Conservation (phyloP, 2,329 filamentous ascomycete species). For the Exophiala alcalophila region DNA sequence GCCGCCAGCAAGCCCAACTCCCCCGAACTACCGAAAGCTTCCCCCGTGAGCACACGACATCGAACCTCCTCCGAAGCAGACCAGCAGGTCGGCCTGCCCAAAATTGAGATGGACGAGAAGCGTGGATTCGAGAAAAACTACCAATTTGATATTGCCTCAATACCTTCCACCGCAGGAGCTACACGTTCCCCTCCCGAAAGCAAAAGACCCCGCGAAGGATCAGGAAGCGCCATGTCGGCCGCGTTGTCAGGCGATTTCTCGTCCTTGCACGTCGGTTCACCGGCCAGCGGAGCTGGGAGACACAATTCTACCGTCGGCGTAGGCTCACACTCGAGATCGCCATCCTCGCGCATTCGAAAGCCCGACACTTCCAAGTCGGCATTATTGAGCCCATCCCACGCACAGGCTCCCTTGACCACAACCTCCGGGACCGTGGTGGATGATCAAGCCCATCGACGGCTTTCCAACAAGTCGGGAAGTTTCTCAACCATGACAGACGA, state of each 20-base stretch:
- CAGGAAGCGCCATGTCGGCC: slow-evolving; percentile 45
- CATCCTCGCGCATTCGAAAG: slow-evolving; percentile 30
- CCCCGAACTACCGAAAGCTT: slow-evolving; percentile 37
- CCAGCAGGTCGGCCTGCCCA: slow-evolving; percentile 27
- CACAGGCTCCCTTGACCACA: slow-evolving; percentile 9
- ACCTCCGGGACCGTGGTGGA: slow-evolving; percentile 18
- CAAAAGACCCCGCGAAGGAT: slow-evolving; percentile 42
- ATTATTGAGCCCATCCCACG: slow-evolving; percentile 14
- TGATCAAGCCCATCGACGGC: slow-evolving; percentile 19
- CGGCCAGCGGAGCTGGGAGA: slow-evolving; percentile 5
- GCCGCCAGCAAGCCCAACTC: slow-evolving; percentile 33
- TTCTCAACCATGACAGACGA: slow-evolving; percentile 33
- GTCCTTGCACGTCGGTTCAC: slow-evolving; percentile 32
- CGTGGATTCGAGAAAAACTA: slow-evolving; percentile 36
- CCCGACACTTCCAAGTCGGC: slow-evolving; percentile 10
- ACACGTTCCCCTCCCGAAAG: slow-evolving; percentile 37
- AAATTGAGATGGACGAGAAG: slow-evolving; percentile 29
- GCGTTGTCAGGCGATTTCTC: slow-evolving; percentile 44
- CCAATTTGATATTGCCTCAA: slow-evolving; percentile 46
- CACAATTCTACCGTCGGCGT: slow-evolving; percentile 40
- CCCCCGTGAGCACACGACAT: slow-evolving; percentile 25
- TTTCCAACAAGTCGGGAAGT: slow-evolving; percentile 34
- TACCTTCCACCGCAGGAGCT: slow-evolving; percentile 44
- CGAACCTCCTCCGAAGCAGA: slow-evolving; percentile 37
- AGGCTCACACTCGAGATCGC: slow-evolving; percentile 41